Evolutionary conservation across 805 yeast species (phyloP).

Genomic region (Metschnikowia similis): DNA sequence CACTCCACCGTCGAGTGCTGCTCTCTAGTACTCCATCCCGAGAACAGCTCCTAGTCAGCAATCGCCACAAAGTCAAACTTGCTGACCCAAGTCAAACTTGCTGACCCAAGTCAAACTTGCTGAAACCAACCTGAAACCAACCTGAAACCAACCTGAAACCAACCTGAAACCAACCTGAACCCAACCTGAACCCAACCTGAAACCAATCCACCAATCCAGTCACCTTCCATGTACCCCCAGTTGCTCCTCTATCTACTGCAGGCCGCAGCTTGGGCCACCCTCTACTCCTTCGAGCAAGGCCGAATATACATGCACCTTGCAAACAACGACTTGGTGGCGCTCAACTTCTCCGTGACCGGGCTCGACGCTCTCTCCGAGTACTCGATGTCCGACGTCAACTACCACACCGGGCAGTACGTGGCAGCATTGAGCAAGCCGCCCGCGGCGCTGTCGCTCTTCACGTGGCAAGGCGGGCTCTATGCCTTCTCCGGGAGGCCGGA

Average conservation of each 20-base stretch:
- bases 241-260: conserved; percentile 2
- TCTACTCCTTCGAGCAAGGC: conserved; percentile 33
- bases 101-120: too few relatives aligned
- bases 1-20: neutral
- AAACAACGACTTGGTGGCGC: conserved; percentile 33
- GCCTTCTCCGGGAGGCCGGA: conserved; percentile 21
- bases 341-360: conserved; percentile 35
- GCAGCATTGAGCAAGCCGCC: conserved; percentile 29
- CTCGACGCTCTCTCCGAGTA: conserved; percentile 13
- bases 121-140: neutral
- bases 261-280: conserved; percentile 27
- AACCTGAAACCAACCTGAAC: neutral
- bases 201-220: neutral
- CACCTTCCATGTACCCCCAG: neutral
- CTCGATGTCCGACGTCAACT: conserved; percentile 13
- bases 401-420: conserved; percentile 21
- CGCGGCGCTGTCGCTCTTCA: conserved; percentile 26
- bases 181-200: too few relatives aligned
- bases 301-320: conserved; percentile 31
- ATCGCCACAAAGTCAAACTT: too few relatives aligned
- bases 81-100: too few relatives aligned
- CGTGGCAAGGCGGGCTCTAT: conserved; percentile 25
- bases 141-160: too few relatives aligned
- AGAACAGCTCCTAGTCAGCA: neutral
- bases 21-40: too few relatives aligned